A percentile compares a stretch with the other conserved stretches of the same genome.
phyloP scores from a whole-genome alignment of 148 eudicot genomes.

The Suaeda aralocaspica region DNA sequence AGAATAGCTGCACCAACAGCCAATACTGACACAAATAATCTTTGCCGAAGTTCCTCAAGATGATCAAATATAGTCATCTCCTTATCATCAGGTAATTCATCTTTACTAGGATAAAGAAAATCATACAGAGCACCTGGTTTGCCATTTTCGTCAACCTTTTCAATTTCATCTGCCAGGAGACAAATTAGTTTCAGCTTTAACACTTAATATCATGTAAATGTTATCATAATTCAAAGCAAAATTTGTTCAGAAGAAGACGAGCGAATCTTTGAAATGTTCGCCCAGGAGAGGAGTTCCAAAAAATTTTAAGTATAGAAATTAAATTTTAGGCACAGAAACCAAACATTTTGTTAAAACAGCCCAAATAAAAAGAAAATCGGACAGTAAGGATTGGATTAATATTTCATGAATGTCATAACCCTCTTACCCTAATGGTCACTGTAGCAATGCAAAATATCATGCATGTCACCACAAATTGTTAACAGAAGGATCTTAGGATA shows the following conservation, averaged over 20 bases:
- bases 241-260: not conserved
- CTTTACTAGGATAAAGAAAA: slow-evolving; percentile 85
- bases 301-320: not conserved
- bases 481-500: not conserved
- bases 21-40: slow-evolving; percentile 79
- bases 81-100: slow-evolving; percentile 90
- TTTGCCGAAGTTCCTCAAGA: slow-evolving; percentile 81
- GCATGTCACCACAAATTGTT: not conserved
- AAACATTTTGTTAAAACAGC: not conserved
- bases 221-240: not conserved
- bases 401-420: not conserved
- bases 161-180: slow-evolving; percentile 38
- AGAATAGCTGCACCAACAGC: slow-evolving; percentile 88
- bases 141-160: slow-evolving; percentile 32
- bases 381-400: too few relatives aligned
- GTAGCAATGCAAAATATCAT: too few relatives aligned
- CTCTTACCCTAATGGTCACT: too few relatives aligned
- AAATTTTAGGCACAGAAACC: too few relatives aligned
- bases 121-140: slow-evolving; percentile 61
- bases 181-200: slow-evolving; percentile 28
- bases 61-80: slow-evolving; percentile 97
- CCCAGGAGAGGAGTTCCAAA: not conserved
- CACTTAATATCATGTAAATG: not conserved
- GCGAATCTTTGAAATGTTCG: not conserved
- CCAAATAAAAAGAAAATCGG: not conserved